Conservation (phyloP, 768 basidiomycete species). For the Phanerochaete sordida region DNA sequence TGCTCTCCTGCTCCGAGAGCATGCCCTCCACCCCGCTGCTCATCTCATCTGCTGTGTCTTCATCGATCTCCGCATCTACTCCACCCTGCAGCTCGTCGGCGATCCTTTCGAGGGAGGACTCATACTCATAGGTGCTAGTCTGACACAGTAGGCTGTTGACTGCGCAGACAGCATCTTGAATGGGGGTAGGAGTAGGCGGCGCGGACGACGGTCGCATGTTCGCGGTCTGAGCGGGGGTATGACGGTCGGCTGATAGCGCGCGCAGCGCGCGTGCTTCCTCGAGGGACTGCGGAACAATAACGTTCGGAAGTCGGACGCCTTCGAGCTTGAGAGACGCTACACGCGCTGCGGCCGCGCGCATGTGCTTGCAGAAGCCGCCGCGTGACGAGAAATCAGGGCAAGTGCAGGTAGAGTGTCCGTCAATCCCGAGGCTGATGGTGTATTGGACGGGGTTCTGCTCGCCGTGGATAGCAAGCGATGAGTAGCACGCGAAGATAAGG, state of each 20-base stretch:
- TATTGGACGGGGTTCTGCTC: background rate
- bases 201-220: background rate
- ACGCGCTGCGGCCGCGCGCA: background rate
- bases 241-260: background rate
- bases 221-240: background rate
- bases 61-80: too few species aligned
- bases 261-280: background rate
- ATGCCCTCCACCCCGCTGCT: too few species aligned
- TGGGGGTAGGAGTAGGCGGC: background rate
- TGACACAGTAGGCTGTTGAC: background rate
- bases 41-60: too few species aligned
- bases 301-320: background rate
- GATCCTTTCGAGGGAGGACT: too few species aligned
- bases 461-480: background rate
- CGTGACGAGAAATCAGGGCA: background rate
- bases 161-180: background rate
- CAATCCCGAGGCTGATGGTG: background rate
- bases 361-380: slow-evolving; percentile 1
- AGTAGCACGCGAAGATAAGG: background rate
- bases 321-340: background rate
- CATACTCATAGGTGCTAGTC: background rate
- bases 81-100: too few species aligned
- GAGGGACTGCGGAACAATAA: background rate
- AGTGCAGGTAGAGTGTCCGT: background rate
- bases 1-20: too few species aligned